phyloP scores from a whole-genome alignment of 768 basidiomycete species.

The Lactarius hengduanensis region DNA sequence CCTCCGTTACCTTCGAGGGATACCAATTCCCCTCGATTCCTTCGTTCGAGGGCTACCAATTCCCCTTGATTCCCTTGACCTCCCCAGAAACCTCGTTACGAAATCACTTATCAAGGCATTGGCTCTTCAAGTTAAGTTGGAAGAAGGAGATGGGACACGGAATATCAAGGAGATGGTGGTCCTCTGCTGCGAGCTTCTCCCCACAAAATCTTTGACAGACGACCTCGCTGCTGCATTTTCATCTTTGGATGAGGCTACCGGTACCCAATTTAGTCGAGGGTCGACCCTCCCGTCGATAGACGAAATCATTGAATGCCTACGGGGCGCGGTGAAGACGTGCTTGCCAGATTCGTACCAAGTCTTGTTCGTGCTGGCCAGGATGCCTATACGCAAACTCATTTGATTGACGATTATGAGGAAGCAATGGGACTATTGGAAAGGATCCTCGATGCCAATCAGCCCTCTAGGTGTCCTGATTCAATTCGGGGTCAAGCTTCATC shows the following conservation, averaged over 20 bases:
- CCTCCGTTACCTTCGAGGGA: slow-evolving; percentile 36
- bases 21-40: not conserved
- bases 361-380: not conserved
- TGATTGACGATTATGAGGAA: not conserved
- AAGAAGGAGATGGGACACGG: not conserved
- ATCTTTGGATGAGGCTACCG: no score
- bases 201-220: not conserved
- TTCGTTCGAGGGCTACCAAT: slow-evolving; percentile 35
- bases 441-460: no score
- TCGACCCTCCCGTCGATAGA: not conserved
- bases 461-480: no score
- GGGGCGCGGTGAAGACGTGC: not conserved
- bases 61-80: not conserved
- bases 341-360: not conserved
- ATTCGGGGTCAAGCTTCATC: no score
- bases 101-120: not conserved
- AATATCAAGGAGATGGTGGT: not conserved
- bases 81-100: not conserved
- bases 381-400: not conserved
- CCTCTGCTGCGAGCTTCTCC: slow-evolving; percentile 4
- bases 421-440: not conserved
- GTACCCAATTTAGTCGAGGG: no score
- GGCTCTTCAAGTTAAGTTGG: not conserved
- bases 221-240: no score
- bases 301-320: not conserved